Evolutionary conservation across 2,329 filamentous ascomycete genomes (phyloP).

Genomic region (Orbilia brochopaga): DNA sequence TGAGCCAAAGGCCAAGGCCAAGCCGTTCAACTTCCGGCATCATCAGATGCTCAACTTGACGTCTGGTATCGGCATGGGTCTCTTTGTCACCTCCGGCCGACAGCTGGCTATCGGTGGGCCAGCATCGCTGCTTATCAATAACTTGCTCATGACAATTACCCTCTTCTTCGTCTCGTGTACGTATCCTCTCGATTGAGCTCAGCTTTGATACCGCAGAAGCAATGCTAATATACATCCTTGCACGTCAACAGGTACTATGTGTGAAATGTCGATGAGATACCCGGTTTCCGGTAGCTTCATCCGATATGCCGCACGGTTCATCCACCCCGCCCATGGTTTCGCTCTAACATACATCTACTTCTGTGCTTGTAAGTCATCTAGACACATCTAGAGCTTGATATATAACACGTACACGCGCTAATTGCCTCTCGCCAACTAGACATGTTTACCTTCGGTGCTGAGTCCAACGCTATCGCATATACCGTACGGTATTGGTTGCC

Average conservation of each 20-base stretch:
- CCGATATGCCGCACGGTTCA: conserved; percentile 62
- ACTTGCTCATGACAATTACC: conserved; percentile 65
- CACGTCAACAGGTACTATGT: conserved; percentile 53
- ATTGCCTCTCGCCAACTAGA: conserved; percentile 27
- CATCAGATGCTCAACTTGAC: conserved; percentile 72
- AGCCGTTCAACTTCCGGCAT: conserved; percentile 60
- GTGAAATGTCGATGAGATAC: conserved; percentile 59
- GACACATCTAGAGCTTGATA: conserved; percentile 14
- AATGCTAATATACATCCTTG: background rate
- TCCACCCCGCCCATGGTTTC: conserved; percentile 62
- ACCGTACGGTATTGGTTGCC: conserved; percentile 39
- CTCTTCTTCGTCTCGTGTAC: conserved; percentile 66
- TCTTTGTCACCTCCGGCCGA: conserved; percentile 69
- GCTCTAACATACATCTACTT: conserved; percentile 58
- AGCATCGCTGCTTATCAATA: conserved; percentile 64
- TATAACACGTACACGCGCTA: conserved; percentile 22
- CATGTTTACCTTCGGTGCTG: conserved; percentile 47
- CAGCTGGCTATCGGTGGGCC: conserved; percentile 67
- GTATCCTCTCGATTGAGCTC: too few relatives aligned
- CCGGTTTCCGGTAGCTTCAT: conserved; percentile 62
- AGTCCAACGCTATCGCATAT: conserved; percentile 42
- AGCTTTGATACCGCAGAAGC: background rate
- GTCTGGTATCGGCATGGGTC: conserved; percentile 67
- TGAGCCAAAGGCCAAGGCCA: background rate
- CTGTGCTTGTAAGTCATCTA: conserved; percentile 30